Base-by-base conservation (phyloP, 768 basidiomycete genomes). In the Collybia nuda region DNA sequence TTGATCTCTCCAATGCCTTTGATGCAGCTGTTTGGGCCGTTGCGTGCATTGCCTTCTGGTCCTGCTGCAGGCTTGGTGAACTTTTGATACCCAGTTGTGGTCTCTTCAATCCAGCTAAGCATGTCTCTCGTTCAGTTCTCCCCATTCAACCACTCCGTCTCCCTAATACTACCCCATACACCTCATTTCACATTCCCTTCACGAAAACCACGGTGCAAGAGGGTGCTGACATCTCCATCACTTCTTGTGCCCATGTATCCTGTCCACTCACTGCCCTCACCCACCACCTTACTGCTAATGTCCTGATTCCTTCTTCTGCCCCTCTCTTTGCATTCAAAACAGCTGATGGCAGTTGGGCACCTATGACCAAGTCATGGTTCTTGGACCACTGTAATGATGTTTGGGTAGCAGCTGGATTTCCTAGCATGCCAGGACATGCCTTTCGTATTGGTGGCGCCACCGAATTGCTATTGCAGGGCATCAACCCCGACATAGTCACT, bases 1-100 rank as follows among this genome's bases (percentile, higher is more conserved):
- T 78, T 0, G 52, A 68, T 36, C 43, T 70, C 0, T 19, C 52
- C 0, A 41, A 58, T 21, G 51, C 71, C 0, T 58, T 64, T 8
- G 57, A 73, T 44, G 66, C 68, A 3, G 69, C 72, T 0, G 37
- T 73, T 6, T 74, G 63, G 62, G 73, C 73, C 0, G 36, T 63
- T 2, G 71, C 74, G 0, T 29, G 51, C 0, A 29, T 54, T 0
- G 60, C 72, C 0, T 77, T 77, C 54, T 76, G 65, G 61, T 64
- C 73, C 15, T 66, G 62, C 22, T 42, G 61, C 0, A 44, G 57
- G 3, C 56, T 77, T 0, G 65, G 73, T 0, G 67, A 74, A 48
- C 55, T 52, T 0, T 61, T 63, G 5, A 53, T 68, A 1, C 52
- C 46, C 52, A 22, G 19, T 14, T 32, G 12, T 4, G 37, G 28